Evolutionary conservation across 2,329 filamentous ascomycete genomes (phyloP).

Genomic region (Colletotrichum agaves): DNA sequence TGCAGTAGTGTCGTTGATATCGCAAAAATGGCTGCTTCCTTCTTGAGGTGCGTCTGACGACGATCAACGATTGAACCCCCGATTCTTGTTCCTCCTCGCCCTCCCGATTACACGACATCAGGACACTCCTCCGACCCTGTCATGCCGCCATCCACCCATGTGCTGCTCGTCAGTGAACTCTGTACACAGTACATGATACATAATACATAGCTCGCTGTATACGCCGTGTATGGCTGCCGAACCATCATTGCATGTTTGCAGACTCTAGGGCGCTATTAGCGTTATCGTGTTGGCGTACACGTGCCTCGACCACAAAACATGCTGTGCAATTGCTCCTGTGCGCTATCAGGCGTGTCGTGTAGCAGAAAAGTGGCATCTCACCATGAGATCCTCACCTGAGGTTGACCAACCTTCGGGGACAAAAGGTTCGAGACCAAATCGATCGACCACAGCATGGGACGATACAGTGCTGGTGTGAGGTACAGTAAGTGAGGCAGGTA

Average conservation of each 20-base stretch:
- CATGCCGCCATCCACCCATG: neutral
- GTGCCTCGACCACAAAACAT: constrained; percentile 25
- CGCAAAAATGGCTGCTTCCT: too few relatives aligned
- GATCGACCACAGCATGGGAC: neutral
- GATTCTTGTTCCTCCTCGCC: neutral
- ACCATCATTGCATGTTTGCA: constrained; percentile 32
- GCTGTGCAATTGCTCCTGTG: constrained; percentile 1
- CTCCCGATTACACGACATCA: neutral
- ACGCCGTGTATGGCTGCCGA: neutral
- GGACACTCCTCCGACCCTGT: too few relatives aligned
- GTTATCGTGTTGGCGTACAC: constrained; percentile 1
- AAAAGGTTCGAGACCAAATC: neutral
- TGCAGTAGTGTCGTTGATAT: too few relatives aligned
- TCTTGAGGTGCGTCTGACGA: neutral
- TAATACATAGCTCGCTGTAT: too few relatives aligned
- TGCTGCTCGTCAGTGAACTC: too few relatives aligned
- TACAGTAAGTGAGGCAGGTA: neutral
- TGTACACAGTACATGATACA: neutral
- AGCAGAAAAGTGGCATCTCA: neutral
- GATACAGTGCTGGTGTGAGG: neutral
- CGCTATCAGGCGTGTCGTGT: neutral
- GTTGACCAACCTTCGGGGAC: neutral
- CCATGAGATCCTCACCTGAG: neutral
- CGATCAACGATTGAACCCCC: neutral
- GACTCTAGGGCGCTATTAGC: constrained; percentile 14